phyloP scores from a whole-genome alignment of 2,329 filamentous ascomycete species.

The Beauveria bassiana region DNA sequence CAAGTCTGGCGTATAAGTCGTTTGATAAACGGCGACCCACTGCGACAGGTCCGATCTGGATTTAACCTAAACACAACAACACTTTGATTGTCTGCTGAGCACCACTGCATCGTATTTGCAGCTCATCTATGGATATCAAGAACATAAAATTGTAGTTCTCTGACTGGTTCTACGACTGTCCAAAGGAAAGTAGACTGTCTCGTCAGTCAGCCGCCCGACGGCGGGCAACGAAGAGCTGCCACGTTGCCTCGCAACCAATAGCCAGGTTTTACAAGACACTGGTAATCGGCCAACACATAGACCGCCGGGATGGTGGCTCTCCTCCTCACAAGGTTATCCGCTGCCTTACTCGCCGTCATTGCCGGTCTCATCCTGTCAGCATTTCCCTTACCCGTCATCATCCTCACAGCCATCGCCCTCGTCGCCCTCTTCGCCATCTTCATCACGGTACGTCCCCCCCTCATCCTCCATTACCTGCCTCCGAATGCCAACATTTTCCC shows the following conservation, averaged over 20 bases:
- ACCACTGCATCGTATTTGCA: not conserved
- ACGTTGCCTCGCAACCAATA: slow-evolving; percentile 1
- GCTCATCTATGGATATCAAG: not conserved
- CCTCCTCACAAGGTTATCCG: not conserved
- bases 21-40: not conserved
- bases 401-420: slow-evolving; percentile 15
- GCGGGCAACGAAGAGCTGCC: not conserved
- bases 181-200: no score
- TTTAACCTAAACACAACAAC: not conserved
- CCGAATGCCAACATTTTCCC: not conserved
- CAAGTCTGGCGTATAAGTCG: not conserved
- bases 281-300: no score
- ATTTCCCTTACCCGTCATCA: slow-evolving; percentile 11
- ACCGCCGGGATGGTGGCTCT: not conserved
- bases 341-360: not conserved
- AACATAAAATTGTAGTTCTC: not conserved
- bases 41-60: not conserved
- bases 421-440: slow-evolving; percentile 20
- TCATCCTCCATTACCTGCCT: not conserved
- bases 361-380: not conserved
- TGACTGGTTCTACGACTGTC: not conserved
- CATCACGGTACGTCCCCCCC: slow-evolving; percentile 21
- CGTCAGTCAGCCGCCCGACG: not conserved
- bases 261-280: not conserved
- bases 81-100: not conserved